These are phyloP conservation scores for Selenicereus undatus DNA, from an alignment of 148 eudicot species.

Conservation along the genomic window DNA sequence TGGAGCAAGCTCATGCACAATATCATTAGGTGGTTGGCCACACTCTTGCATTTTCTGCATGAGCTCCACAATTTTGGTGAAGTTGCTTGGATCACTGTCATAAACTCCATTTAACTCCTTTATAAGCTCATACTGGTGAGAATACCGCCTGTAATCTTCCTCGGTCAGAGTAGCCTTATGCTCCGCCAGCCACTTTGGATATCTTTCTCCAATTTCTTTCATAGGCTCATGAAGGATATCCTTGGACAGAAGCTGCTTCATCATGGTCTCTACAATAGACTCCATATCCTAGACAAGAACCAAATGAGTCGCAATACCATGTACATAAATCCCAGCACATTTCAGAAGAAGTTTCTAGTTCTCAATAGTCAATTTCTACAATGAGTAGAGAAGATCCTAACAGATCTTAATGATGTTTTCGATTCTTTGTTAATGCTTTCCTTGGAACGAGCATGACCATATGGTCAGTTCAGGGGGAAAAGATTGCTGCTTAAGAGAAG, in stretches of 20 bases:
- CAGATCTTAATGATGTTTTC: neutral
- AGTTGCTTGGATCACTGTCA: conserved; percentile 81
- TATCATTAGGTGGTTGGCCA: conserved; percentile 96
- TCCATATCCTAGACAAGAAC: conserved; percentile 67
- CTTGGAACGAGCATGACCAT: neutral
- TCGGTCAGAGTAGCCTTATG: conserved; percentile 56
- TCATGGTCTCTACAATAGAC: conserved; percentile 95
- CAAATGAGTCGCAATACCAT: conserved; percentile 4
- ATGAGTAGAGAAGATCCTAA: neutral
- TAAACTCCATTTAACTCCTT: conserved; percentile 73
- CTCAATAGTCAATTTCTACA: neutral
- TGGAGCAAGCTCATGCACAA: conserved; percentile 89
- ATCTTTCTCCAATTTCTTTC: conserved; percentile 93
- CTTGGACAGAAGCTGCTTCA: conserved; percentile 93
- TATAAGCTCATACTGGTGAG: conserved; percentile 70
- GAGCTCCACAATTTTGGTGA: conserved; percentile 89
- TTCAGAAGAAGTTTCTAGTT: neutral
- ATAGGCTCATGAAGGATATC: conserved; percentile 92
- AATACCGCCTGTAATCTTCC: conserved; percentile 73
- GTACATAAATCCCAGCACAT: neutral
- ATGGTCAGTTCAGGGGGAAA: neutral
- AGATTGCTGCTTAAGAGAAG: neutral
- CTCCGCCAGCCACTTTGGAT: conserved; percentile 92
- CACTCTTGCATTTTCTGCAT: conserved; percentile 99
- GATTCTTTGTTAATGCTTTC: neutral